These are phyloP conservation scores for Colletotrichum endophyticum DNA, from an alignment of 2,329 filamentous ascomycete species.

Conservation along the genomic window DNA sequence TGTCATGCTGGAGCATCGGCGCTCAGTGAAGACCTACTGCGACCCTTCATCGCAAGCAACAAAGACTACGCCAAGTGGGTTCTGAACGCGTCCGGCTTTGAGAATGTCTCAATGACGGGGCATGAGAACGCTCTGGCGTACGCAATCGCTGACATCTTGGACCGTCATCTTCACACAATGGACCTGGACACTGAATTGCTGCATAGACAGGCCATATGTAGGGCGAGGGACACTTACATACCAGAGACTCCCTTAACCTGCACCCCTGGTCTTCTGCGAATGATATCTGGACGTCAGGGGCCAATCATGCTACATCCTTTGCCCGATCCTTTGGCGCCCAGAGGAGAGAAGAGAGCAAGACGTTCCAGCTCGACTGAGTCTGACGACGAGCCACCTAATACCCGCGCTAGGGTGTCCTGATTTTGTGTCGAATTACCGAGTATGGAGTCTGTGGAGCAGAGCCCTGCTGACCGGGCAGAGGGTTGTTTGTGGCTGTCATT, in stretches of 20 bases:
- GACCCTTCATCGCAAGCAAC: neutral
- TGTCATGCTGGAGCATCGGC: neutral
- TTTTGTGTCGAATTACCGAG: too few species aligned
- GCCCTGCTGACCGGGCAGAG: neutral
- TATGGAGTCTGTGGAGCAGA: neutral
- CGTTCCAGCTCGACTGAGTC: neutral
- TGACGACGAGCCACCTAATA: neutral
- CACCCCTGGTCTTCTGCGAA: neutral
- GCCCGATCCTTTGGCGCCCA: neutral
- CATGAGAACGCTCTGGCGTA: neutral
- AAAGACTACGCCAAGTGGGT: neutral
- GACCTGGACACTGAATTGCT: neutral
- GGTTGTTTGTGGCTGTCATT: neutral
- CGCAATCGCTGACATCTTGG: neutral
- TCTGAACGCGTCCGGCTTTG: neutral
- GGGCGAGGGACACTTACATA: neutral
- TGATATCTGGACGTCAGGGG: neutral
- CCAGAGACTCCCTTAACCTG: neutral
- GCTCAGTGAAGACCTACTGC: neutral
- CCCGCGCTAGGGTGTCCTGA: neutral
- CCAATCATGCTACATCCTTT: neutral
- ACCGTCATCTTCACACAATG: neutral
- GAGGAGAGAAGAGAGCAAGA: neutral
- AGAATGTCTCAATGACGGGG: neutral
- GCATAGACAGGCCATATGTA: neutral